Evolutionary conservation across 1,284 basidiomycete species (phyloP).

Genomic region (Irpex rosettiformis): DNA sequence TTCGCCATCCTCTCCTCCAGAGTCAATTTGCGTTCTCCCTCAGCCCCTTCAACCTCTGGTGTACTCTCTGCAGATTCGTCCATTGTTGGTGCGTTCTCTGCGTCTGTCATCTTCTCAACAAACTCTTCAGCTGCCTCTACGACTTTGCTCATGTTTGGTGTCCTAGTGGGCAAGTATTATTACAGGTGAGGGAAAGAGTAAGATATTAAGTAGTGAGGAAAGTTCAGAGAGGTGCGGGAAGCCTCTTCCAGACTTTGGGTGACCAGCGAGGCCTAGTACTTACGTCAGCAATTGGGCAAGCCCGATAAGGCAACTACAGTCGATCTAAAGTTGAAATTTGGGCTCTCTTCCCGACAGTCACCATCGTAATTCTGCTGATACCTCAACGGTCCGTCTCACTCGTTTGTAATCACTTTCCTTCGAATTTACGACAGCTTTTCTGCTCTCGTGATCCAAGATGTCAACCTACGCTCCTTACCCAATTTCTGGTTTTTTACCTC

Average conservation of each 20-base stretch:
- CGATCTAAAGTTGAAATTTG: not conserved
- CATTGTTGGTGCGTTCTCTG: conserved; percentile 12
- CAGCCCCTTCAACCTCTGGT: conserved; percentile 10
- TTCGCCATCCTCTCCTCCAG: conserved; percentile 78
- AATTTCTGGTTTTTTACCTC: not conserved
- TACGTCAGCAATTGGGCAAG: not conserved
- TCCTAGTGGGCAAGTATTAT: not conserved
- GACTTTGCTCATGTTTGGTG: conserved; percentile 14
- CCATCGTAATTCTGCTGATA: not conserved
- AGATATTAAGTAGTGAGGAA: not conserved
- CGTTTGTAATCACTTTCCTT: not conserved
- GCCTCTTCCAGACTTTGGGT: not conserved
- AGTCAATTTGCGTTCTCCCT: conserved; percentile 31
- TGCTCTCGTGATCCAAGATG: not conserved
- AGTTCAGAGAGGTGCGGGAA: not conserved
- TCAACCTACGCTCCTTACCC: not conserved
- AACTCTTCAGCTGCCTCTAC: conserved; percentile 27
- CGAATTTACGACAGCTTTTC: not conserved
- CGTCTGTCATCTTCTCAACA: conserved; percentile 26
- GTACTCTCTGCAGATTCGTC: conserved; percentile 5
- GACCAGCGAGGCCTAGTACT: not conserved
- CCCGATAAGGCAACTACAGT: not conserved
- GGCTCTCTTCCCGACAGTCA: not conserved
- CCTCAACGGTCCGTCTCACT: not conserved
- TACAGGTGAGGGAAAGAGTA: not conserved